phyloP scores from a whole-genome alignment of 352 stramenopile species.

The Globisporangium canariense region DNA sequence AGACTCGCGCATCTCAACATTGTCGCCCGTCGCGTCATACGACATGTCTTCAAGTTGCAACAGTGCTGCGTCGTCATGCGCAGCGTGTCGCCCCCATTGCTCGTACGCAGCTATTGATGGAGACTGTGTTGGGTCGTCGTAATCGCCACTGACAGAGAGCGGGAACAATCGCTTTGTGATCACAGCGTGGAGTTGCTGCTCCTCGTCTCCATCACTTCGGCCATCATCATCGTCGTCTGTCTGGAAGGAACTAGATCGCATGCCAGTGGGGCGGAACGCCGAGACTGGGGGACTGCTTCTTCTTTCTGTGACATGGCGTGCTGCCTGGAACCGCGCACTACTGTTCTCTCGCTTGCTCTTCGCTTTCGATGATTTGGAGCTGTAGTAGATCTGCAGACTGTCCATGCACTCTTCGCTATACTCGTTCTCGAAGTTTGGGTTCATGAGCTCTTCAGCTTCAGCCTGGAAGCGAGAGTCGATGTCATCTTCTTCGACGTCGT shows the following conservation, averaged over 20 bases:
- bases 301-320: neutral
- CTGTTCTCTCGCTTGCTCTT: slow-evolving; percentile 16
- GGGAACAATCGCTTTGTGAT: slow-evolving; percentile 14
- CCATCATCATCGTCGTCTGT: neutral
- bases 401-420: slow-evolving; percentile 81
- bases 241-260: neutral
- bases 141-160: slow-evolving; percentile 10
- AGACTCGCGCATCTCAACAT: slow-evolving; percentile 44
- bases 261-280: neutral
- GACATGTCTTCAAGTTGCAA: slow-evolving; percentile 19
- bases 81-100: slow-evolving; percentile 16
- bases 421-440: slow-evolving; percentile 75
- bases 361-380: slow-evolving; percentile 29
- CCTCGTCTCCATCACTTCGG: neutral
- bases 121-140: neutral
- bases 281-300: neutral
- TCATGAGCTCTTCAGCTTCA: slow-evolving; percentile 67
- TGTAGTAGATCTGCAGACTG: slow-evolving; percentile 71
- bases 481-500: slow-evolving; percentile 29
- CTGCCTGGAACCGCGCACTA: slow-evolving; percentile 5
- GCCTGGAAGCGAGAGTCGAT: slow-evolving; percentile 40
- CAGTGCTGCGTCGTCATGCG: slow-evolving; percentile 18
- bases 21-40: slow-evolving; percentile 11
- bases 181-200: neutral
- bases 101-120: slow-evolving; percentile 16